Evolutionary conservation across 1,284 basidiomycete species (phyloP).

Genomic region (Veloporphyrellus conicus): DNA sequence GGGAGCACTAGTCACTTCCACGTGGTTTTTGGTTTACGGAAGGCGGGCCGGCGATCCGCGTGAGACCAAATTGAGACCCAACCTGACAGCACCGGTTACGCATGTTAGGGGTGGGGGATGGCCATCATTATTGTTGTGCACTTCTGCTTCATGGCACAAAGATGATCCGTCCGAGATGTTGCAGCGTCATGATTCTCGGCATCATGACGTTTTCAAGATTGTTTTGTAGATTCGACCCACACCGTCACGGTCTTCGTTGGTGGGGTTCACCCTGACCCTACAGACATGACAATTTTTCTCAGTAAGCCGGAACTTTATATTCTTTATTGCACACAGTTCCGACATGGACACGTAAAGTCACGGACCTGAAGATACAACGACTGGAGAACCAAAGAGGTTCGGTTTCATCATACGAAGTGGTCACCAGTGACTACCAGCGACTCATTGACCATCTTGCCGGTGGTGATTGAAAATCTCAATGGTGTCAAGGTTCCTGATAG

Average conservation of each 20-base stretch:
- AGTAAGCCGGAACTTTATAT: constrained; percentile 55
- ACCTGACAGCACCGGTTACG: too few relatives aligned
- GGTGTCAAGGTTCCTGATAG: constrained; percentile 85
- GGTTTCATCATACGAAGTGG: constrained; percentile 97
- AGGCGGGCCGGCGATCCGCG: too few relatives aligned
- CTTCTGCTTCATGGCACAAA: constrained; percentile 87
- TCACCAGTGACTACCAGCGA: too few relatives aligned
- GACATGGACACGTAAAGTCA: constrained; percentile 76
- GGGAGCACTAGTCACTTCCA: too few relatives aligned
- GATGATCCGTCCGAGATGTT: constrained; percentile 39
- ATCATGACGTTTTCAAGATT: not conserved
- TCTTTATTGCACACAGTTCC: not conserved
- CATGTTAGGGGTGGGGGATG: too few relatives aligned
- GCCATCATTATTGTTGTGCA: too few relatives aligned
- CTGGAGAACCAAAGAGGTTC: constrained; percentile 87
- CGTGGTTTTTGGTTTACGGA: too few relatives aligned
- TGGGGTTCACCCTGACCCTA: constrained; percentile 80
- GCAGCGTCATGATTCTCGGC: constrained; percentile 3
- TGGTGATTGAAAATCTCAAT: constrained; percentile 98
- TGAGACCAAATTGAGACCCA: too few relatives aligned
- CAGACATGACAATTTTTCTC: constrained; percentile 98
- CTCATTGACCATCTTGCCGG: constrained; percentile 91
- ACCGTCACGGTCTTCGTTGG: constrained; percentile 92
- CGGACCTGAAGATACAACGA: constrained; percentile 93
- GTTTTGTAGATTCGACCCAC: constrained; percentile 80